These are phyloP conservation scores for Talaromyces sp. DNA, from an alignment of 2,329 filamentous ascomycete species.

Conservation along the genomic window DNA sequence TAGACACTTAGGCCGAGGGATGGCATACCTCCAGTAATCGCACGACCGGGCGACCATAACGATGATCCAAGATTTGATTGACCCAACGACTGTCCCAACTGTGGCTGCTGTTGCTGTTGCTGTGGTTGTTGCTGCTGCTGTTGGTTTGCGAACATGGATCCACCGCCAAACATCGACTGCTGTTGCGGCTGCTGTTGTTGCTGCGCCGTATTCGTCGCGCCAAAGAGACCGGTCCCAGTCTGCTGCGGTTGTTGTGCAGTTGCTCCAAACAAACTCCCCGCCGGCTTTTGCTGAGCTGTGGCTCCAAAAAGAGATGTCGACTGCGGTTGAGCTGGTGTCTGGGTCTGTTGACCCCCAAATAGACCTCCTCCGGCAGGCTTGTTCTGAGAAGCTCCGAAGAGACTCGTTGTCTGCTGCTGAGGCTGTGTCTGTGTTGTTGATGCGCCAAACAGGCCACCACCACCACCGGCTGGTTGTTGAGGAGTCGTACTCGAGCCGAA, in stretches of 20 bases:
- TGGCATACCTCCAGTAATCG: constrained; percentile 40
- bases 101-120: constrained; percentile 39
- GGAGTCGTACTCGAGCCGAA: constrained; percentile 26
- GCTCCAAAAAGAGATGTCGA: constrained; percentile 19
- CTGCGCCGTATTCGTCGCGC: constrained; percentile 20
- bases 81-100: constrained; percentile 41
- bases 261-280: constrained; percentile 29
- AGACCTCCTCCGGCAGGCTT: constrained; percentile 22
- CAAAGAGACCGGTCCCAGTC: constrained; percentile 24
- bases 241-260: constrained; percentile 38
- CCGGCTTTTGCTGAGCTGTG: constrained; percentile 27
- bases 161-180: constrained; percentile 17
- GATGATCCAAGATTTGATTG: constrained; percentile 37
- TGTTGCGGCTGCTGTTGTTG: constrained; percentile 32
- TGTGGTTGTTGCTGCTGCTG: constrained; percentile 27
- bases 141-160: constrained; percentile 17
- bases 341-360: constrained; percentile 24
- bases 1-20: constrained; percentile 4
- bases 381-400: constrained; percentile 23
- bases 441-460: constrained; percentile 26
- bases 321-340: constrained; percentile 18
- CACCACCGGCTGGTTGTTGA: constrained; percentile 22
- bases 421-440: constrained; percentile 26
- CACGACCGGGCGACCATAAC: constrained; percentile 44
- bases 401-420: constrained; percentile 24